These are phyloP conservation scores for Eutypa lata DNA, from an alignment of 2,329 filamentous ascomycete species.

Conservation along the genomic window DNA sequence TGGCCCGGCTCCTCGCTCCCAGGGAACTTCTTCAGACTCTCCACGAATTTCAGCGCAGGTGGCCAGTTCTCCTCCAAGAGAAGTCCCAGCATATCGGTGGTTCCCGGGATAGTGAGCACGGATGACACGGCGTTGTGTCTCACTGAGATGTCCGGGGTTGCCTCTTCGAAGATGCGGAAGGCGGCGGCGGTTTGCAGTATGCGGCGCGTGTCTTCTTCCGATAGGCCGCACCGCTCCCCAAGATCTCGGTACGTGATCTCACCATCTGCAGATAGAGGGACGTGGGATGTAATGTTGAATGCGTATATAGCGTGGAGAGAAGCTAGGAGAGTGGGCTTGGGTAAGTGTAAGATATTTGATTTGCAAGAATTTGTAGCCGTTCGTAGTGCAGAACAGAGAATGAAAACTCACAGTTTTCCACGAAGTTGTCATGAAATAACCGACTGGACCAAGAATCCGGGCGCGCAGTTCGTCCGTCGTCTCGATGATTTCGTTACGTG, in stretches of 20 bases:
- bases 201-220: constrained; percentile 19
- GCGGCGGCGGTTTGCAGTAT: constrained; percentile 21
- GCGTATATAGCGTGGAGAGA: constrained; percentile 18
- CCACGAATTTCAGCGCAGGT: constrained; percentile 12
- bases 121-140: constrained; percentile 21
- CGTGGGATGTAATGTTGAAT: constrained; percentile 19
- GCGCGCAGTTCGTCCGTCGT: constrained; percentile 20
- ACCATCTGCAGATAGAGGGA: constrained; percentile 12
- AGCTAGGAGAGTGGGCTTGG: constrained; percentile 12
- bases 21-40: constrained; percentile 19
- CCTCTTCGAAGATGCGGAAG: constrained; percentile 25
- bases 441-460: constrained; percentile 18
- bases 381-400: not conserved
- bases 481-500: constrained; percentile 17
- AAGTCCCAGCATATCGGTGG: constrained; percentile 15
- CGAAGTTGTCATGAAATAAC: constrained; percentile 11
- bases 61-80: constrained; percentile 16
- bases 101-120: constrained; percentile 9
- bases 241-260: constrained; percentile 15
- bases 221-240: constrained; percentile 12
- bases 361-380: not conserved
- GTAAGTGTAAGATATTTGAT: constrained; percentile 1
- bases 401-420: constrained; percentile 13
- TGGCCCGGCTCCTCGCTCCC: constrained; percentile 24
- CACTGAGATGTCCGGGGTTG: constrained; percentile 14